Evolutionary conservation across 495 filamentous ascomycete species (phyloP), one percentile per base, ranked within the genome.

Genomic region (Penicillium turbatum): DNA sequence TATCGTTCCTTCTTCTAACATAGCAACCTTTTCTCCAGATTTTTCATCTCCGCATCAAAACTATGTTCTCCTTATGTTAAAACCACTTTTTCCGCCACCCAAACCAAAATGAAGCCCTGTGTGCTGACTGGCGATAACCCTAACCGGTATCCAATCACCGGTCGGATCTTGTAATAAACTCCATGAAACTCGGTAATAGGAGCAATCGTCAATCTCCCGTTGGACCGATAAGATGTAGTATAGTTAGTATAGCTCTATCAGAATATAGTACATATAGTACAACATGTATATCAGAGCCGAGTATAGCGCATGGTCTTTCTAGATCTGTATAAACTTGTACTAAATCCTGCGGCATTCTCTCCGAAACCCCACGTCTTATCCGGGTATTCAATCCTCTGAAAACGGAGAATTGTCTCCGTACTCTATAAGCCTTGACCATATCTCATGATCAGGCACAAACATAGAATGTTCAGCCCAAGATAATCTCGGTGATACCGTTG

Each of bases 191-290:
- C 53, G 54, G 43, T 58, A 61, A 59, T 56, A 59, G 59, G 55
- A 57, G 54, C 57, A 63, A 66, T 59, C 48, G 15, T 48, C 16
- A 21, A 30, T 10, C 46, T 66, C 64, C 54, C 53, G 61, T 66
- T 66, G 64, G 64, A 31, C 61, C 64, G 64, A 66, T 66, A 66
- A 49, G 46, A 16, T 24, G 6, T n/a, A n/a, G n/a, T n/a, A n/a
- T n/a, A n/a, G n/a, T n/a, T n/a, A n/a, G n/a, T 21, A 34, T 27
- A 48, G 10, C 26, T 44, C 41, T 44, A 44, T 44, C 41, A 30
- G 5, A 44, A 17, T 39, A 19, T 39, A 39, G 21, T 24, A 24
- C n/a, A 17, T 39, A 19, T 39, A 39, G 21, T 24, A 24, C n/a
- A 16, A 39, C 6, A 13, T 36, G 24, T 36, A 13, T 13, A 13